Evolutionary conservation across 768 basidiomycete genomes (phyloP), one percentile per base, ranked within the genome.

Genomic region (Kwoniella mangroviensis): DNA sequence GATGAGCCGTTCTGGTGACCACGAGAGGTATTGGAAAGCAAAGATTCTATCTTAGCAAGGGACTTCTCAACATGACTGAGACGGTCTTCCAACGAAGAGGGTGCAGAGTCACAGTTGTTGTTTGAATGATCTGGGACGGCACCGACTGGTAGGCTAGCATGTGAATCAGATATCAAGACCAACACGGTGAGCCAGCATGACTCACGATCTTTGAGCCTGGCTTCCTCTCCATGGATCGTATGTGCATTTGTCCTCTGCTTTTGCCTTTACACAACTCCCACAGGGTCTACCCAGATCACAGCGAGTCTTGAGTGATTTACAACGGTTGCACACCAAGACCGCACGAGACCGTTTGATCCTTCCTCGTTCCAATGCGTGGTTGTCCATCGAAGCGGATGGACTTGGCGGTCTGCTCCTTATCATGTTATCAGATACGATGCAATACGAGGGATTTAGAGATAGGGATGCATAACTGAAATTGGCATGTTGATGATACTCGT

Each of bases 281-380:
- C 67, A 68, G 15, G 67, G 67, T 54, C 10, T 62, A 19, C 22
- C 52, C 17, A 68, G 28, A 61, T 68, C 67, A 42, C 67, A 68
- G 21, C 52, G 45, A 13, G 67, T 68, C 21, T 68, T 68, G 15
- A 68, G 52, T 41, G 67, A 52, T 61, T 68, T 68, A 61, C 67
- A 68, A 22, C 67, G 43, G 49, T 51, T 62, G 26, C 67, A 68
- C 15, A 68, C 67, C 21, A 68, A 51, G 4, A 68, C 59, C 1
- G 67, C 67, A 55, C 67, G 41, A 15, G 67, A 55, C n/a, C 67
- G 17, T 59, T 68, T 68, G 51, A 59, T 51, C 42, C 65, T 60
- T 24, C 6, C 22, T 15, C 13, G 34, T 12, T 34, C 41, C 12
- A 1, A 17, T 42, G 41, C 58, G 0, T 9, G 43, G 21, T 54